phyloP scores from a whole-genome alignment of 2,329 filamentous ascomycete genomes.

The Xylaria sp. region DNA sequence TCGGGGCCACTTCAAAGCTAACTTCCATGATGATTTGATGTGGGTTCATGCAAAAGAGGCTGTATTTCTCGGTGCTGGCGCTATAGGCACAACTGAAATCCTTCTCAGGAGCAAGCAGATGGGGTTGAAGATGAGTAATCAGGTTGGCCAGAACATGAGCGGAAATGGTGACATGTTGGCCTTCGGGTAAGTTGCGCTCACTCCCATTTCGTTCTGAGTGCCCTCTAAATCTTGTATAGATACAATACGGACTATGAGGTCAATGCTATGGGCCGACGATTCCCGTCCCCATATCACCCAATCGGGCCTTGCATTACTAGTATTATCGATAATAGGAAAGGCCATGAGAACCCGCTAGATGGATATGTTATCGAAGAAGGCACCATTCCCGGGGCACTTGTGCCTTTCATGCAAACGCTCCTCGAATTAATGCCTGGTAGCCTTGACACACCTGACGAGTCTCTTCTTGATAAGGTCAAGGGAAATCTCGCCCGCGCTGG shows the following conservation, averaged over 20 bases:
- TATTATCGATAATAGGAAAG: slow-evolving; percentile 68
- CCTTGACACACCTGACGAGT: slow-evolving; percentile 53
- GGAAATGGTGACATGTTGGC: slow-evolving; percentile 75
- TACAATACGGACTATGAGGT: slow-evolving; percentile 69
- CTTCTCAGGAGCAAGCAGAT: slow-evolving; percentile 69
- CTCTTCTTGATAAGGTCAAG: slow-evolving; percentile 56
- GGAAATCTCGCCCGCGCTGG: slow-evolving; percentile 61
- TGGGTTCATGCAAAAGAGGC: slow-evolving; percentile 74
- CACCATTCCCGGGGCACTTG: slow-evolving; percentile 67
- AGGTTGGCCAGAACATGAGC: slow-evolving; percentile 69
- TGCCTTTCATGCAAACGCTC: slow-evolving; percentile 66
- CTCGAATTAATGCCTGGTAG: slow-evolving; percentile 65
- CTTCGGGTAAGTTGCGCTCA: slow-evolving; percentile 61
- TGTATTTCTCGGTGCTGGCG: slow-evolving; percentile 74
- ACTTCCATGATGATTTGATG: slow-evolving; percentile 69
- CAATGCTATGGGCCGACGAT: slow-evolving; percentile 65
- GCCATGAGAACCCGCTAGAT: slow-evolving; percentile 65
- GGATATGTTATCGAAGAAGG: slow-evolving; percentile 75
- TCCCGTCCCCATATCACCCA: slow-evolving; percentile 63
- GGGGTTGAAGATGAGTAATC: slow-evolving; percentile 67
- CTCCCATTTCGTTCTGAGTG: neutral
- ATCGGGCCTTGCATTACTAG: slow-evolving; percentile 72
- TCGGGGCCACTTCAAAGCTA: slow-evolving; percentile 64
- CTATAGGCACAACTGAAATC: slow-evolving; percentile 74
- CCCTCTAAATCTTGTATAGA: slow-evolving; percentile 49